Base-by-base conservation (phyloP, 805 yeast species). In the Metschnikowia kunwiensis region DNA sequence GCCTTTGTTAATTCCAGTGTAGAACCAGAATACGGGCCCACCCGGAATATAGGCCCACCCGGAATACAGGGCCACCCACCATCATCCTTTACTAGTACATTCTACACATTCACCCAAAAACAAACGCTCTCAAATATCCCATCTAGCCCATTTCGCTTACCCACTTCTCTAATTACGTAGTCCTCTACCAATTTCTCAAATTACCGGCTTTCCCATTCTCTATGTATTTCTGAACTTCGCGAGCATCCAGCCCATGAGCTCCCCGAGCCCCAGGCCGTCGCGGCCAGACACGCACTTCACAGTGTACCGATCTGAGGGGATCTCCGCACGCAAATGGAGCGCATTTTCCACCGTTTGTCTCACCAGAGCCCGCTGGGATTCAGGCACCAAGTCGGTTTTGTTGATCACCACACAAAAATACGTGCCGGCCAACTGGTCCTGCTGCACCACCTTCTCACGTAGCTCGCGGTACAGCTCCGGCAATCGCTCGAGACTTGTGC, bases 351-450 rank as follows among this genome's bases (percentile, higher is more conserved):
- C 45, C 10, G 11, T 23, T 1, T 24, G 18, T 30, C 31, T 27
- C n/a, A 47, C 48, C 10, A 12, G 38, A 26, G 50, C 24, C 12
- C 37, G 51, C 2, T 58, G 58, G 0, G 49, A 52, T 2, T 50
- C 57, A 2, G 50, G 56, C 5, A 77, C 54, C 15, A 79, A 49
- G 50, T 89, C 97, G 20, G 79, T 62, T 55, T 89, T 89, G 62
- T 91, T 89, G 33, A 87, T 68, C 42, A 82, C 61, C 0, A 89
- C 67, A 22, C 83, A 58, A n/a, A 89, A 61, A 15, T 77, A 78
- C 10, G 82, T 72, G 1, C 93, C 93, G 1, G 69, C 59, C n/a
- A 88, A 63, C 30, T 82, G 68, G 44, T 85, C 91, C 50, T 82
- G 89, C 21, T 59, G 57, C 10, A 86, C 57, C 4, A 85, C 75